Conservation (phyloP, 164 flowering plant species). For the Chimonanthus praecox region DNA sequence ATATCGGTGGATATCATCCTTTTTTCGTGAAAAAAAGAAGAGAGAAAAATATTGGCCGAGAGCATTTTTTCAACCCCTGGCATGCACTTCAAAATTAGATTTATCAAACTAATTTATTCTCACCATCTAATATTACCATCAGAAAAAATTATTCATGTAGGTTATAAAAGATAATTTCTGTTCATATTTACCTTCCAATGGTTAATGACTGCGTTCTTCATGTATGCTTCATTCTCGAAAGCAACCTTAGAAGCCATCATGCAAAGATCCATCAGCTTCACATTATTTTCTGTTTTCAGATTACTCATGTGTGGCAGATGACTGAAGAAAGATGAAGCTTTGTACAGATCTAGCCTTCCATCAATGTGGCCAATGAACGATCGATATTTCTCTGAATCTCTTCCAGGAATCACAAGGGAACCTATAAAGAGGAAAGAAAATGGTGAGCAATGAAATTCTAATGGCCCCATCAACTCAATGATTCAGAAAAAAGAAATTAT, state of each 20-base stretch:
- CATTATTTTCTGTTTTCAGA: background rate
- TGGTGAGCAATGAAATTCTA: too few relatives aligned
- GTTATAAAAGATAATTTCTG: too few relatives aligned
- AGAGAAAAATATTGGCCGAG: too few relatives aligned
- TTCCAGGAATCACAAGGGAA: conserved; percentile 12
- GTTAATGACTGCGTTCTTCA: conserved; percentile 19
- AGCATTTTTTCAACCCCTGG: too few relatives aligned
- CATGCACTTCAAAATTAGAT: too few relatives aligned
- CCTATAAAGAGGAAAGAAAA: conserved; percentile 7
- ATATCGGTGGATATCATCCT: too few relatives aligned
- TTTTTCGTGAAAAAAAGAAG: too few relatives aligned
- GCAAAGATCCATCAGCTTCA: conserved; percentile 18
- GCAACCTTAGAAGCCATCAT: conserved; percentile 43
- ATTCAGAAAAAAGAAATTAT: too few relatives aligned
- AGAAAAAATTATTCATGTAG: too few relatives aligned
- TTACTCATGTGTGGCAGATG: background rate
- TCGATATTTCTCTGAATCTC: conserved; percentile 6
- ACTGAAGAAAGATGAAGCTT: conserved; percentile 1
- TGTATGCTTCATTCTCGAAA: conserved; percentile 36
- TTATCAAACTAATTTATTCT: too few relatives aligned
- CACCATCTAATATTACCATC: too few relatives aligned
- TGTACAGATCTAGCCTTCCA: conserved; percentile 15
- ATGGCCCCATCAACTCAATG: too few relatives aligned
- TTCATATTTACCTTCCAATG: conserved; percentile 37
- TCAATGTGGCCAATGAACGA: conserved; percentile 12